A percentile compares a stretch with the other conserved stretches of the same genome.
Evolutionary conservation across 352 stramenopile species (phyloP).

Genomic region (Pythium guiyangense): DNA sequence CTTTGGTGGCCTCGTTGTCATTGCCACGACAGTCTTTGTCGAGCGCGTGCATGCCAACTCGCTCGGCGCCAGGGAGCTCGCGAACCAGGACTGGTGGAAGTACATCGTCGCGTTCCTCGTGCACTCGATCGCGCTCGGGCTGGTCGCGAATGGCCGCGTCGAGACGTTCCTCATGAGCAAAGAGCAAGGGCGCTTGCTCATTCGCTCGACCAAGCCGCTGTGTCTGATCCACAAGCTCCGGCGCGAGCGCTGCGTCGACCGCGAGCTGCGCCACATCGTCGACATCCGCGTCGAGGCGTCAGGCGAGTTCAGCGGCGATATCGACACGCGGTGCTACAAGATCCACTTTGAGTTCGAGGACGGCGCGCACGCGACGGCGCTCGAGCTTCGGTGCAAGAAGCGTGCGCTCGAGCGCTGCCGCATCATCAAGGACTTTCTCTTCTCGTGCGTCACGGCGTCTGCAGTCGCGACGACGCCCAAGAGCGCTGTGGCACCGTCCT

Average conservation of each 20-base stretch:
- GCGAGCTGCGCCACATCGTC: conserved; percentile 46
- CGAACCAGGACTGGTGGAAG: conserved; percentile 50
- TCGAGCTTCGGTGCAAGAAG: conserved; percentile 59
- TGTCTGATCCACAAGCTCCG: conserved; percentile 31
- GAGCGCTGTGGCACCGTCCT: neutral
- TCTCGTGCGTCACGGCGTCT: conserved; percentile 11
- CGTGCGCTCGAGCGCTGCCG: conserved; percentile 48
- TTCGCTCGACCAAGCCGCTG: conserved; percentile 49
- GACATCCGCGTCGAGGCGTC: conserved; percentile 61
- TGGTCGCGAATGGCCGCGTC: conserved; percentile 50
- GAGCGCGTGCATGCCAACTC: conserved; percentile 37
- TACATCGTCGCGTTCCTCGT: conserved; percentile 55
- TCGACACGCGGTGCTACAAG: conserved; percentile 67
- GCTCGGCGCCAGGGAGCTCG: conserved; percentile 8
- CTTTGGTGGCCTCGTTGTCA: conserved; percentile 40
- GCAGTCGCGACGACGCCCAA: neutral
- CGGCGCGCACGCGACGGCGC: conserved; percentile 36
- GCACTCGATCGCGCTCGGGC: conserved; percentile 33
- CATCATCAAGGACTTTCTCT: conserved; percentile 51
- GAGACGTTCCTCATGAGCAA: conserved; percentile 64
- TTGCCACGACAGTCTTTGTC: conserved; percentile 54
- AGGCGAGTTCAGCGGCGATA: conserved; percentile 59
- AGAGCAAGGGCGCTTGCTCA: conserved; percentile 25
- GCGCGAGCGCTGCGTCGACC: conserved; percentile 34
- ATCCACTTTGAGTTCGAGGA: conserved; percentile 75